Conservation (phyloP, 805 yeast species). For the Vanderwaltozyma tropicalis region DNA sequence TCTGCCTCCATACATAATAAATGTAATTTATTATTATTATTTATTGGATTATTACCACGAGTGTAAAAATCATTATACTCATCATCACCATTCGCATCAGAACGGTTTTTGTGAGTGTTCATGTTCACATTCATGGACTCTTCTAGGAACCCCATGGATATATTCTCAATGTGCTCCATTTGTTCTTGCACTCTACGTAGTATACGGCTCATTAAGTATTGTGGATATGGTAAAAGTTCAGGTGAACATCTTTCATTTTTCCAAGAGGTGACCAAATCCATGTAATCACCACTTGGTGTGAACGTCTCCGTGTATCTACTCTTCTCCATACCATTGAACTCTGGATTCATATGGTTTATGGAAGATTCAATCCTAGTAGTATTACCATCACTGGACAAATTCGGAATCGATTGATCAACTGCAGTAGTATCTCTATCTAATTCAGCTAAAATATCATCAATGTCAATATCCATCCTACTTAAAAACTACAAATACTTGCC, state of each 20-base stretch:
- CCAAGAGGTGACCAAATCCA: constrained; percentile 54
- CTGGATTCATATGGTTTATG: neutral
- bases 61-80: neutral
- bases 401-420: constrained; percentile 13
- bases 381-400: constrained; percentile 12
- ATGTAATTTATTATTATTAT: constrained; percentile 45
- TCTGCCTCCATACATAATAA: constrained; percentile 85
- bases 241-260: constrained; percentile 78
- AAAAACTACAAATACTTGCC: neutral
- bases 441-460: constrained; percentile 61
- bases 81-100: neutral
- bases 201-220: constrained; percentile 45
- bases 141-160: constrained; percentile 64
- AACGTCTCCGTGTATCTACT: neutral
- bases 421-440: constrained; percentile 42
- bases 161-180: constrained; percentile 65
- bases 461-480: constrained; percentile 35
- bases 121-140: constrained; percentile 28
- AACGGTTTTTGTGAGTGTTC: neutral
- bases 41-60: constrained; percentile 3
- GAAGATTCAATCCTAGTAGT: constrained; percentile 17
- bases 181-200: constrained; percentile 53
- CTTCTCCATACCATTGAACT: neutral
- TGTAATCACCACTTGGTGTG: constrained; percentile 16
- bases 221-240: constrained; percentile 69